Percentiles rank a stretch among this genome's conserved stretches.
These are phyloP conservation scores for Fusarium papillatum DNA, from an alignment of 2,329 filamentous ascomycete genomes.

Conservation along the genomic window DNA sequence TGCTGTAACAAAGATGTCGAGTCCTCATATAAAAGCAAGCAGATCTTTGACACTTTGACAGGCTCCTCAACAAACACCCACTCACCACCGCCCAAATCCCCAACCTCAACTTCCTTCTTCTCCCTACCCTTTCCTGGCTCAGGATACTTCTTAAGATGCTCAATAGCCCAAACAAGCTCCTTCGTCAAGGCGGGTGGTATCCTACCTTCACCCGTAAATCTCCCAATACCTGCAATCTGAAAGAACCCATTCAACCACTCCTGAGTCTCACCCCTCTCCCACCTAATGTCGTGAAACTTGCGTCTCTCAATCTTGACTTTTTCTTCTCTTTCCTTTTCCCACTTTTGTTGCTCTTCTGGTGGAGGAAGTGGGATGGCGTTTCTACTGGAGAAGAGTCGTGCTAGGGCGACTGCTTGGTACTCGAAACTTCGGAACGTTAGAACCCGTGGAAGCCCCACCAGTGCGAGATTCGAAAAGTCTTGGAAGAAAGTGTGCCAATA, in stretches of 20 bases:
- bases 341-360: conserved; percentile 54
- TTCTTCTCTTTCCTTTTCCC: conserved; percentile 58
- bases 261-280: conserved; percentile 65
- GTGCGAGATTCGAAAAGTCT: conserved; percentile 60
- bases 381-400: conserved; percentile 60
- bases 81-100: not conserved
- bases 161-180: conserved; percentile 61
- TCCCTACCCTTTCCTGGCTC: conserved; percentile 45
- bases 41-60: not conserved
- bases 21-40: not conserved
- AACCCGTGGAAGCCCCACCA: conserved; percentile 65
- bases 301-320: conserved; percentile 45
- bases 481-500: conserved; percentile 69
- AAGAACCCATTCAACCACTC: conserved; percentile 62
- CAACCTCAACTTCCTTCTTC: not conserved
- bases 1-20: not conserved
- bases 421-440: conserved; percentile 68
- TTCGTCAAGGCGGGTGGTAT: conserved; percentile 59
- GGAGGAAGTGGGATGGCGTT: conserved; percentile 55
- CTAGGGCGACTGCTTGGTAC: conserved; percentile 67
- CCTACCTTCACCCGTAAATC: conserved; percentile 60
- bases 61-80: conserved; percentile 32
- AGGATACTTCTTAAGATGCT: conserved; percentile 63
- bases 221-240: conserved; percentile 62
- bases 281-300: conserved; percentile 67